Evolutionary conservation across 257 asterid genomes (phyloP), one percentile per base, ranked within the genome.

Genomic region (Leptodermis oblonga): DNA sequence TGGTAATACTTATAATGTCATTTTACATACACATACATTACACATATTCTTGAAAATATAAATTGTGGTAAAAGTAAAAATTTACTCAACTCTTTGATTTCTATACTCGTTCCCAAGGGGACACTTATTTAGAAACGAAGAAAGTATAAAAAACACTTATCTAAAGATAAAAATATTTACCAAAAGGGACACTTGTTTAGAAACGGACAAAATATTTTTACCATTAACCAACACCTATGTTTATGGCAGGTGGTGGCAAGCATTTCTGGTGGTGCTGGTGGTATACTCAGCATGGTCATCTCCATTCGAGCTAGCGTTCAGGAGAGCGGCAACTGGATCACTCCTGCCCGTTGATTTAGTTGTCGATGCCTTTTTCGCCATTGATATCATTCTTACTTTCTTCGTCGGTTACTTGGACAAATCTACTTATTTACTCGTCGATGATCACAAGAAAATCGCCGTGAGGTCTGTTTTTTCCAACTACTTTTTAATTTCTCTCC

Each of bases 261-360:
- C 88, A 48, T 93, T 87, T 80, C 86, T 90, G 22, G 96, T 89
- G 77, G 82, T 81, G 66, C 71, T 93, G 81, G 99, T 93, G 73
- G 90, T 82, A 43, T 93, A 93, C 83, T 93, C 99, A 2, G 97
- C 97, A 53, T 90, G 99, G 97, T 71, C 97, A 33, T 90, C 96
- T 30, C 96, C 97, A 3, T 91, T 93, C 67, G 96, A 90, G 87
- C 82, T 90, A 58, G 97, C 99, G 7, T 93, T 93, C 79, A 80
- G 68, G 13, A 81, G 78, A 70, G 84, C 74, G 82, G 81, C 91
- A 3, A 80, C 85, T 1, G 85, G 87, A 55, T 81, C 92, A 20
- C 95, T 93, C 67, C 23, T 83, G 86, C 95, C 91, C 4, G 76
- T 85, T 15, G 99, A 93, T 77, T 70, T 90, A 81, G 80, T 77